phyloP scores from a whole-genome alignment of 1,284 basidiomycete species.

The Peniophora sp. region DNA sequence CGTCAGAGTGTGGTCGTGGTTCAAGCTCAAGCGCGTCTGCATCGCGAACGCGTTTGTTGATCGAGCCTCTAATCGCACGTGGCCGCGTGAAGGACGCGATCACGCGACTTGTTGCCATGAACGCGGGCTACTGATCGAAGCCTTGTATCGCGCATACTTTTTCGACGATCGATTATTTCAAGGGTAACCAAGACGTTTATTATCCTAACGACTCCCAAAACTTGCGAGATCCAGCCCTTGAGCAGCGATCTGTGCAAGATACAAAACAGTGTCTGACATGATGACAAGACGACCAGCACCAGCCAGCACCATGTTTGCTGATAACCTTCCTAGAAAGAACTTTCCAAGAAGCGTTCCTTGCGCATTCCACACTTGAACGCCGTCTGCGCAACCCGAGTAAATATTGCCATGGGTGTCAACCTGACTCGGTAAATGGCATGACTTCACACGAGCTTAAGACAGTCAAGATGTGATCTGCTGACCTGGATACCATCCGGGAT shows the following conservation, averaged over 20 bases:
- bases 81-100: too few species aligned
- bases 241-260: slow-evolving; percentile 27
- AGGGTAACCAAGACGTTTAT: too few species aligned
- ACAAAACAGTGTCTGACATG: slow-evolving; percentile 60
- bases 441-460: too few species aligned
- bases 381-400: slow-evolving; percentile 65
- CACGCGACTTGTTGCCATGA: too few species aligned
- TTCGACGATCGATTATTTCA: too few species aligned
- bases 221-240: neutral
- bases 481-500: slow-evolving; percentile 48
- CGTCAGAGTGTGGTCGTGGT: too few species aligned
- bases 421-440: neutral
- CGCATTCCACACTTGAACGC: slow-evolving; percentile 61
- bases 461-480: too few species aligned
- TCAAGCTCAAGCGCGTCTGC: too few species aligned
- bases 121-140: too few species aligned
- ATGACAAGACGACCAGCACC: slow-evolving; percentile 57
- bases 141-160: too few species aligned
- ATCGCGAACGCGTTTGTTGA: too few species aligned
- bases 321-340: slow-evolving; percentile 53
- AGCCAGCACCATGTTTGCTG: slow-evolving; percentile 66
- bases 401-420: slow-evolving; percentile 59
- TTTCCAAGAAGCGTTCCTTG: slow-evolving; percentile 65
- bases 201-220: neutral
- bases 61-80: too few species aligned